phyloP scores from a whole-genome alignment of 768 basidiomycete species.

The Amanita pseudoporphyria region DNA sequence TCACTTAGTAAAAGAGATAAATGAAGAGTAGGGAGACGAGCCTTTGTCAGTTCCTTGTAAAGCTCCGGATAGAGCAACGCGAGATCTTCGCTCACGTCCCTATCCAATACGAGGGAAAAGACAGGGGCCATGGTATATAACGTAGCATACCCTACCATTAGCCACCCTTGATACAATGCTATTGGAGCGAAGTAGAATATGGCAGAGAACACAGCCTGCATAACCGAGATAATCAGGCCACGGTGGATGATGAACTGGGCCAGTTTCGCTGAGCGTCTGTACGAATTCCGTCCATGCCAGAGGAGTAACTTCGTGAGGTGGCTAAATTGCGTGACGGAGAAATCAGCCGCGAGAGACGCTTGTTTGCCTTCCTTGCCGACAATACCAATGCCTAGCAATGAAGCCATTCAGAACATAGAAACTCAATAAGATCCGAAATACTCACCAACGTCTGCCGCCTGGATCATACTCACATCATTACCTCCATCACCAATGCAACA shows the following conservation, averaged over 20 bases:
- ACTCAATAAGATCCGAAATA: conserved; percentile 12
- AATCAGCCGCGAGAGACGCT: conserved; percentile 97
- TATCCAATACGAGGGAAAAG: conserved; percentile 92
- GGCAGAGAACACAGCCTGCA: conserved; percentile 94
- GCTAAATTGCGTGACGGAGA: conserved; percentile 96
- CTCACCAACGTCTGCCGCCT: conserved; percentile 96
- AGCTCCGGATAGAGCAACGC: conserved; percentile 94
- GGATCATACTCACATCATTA: conserved; percentile 99
- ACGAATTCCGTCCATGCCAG: conserved; percentile 98
- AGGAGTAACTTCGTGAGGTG: conserved; percentile 90
- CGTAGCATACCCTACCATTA: conserved; percentile 95
- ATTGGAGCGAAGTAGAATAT: conserved; percentile 95
- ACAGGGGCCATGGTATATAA: conserved; percentile 98
- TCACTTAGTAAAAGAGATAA: not conserved
- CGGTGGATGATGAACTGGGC: conserved; percentile 99
- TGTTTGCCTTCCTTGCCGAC: conserved; percentile 99
- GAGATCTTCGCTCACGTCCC: conserved; percentile 92
- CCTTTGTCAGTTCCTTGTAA: conserved; percentile 97
- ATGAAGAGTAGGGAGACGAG: conserved; percentile 20
- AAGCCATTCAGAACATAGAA: not conserved
- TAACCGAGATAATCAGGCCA: conserved; percentile 92
- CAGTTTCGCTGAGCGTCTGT: conserved; percentile 94
- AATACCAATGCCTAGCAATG: conserved; percentile 74
- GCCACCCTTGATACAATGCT: conserved; percentile 95
- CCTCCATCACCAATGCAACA: conserved; percentile 99